Percentiles rank a stretch among this genome's conserved stretches.
Evolutionary conservation across 805 yeast species (phyloP).

Genomic region (Ascoidea asiatica): DNA sequence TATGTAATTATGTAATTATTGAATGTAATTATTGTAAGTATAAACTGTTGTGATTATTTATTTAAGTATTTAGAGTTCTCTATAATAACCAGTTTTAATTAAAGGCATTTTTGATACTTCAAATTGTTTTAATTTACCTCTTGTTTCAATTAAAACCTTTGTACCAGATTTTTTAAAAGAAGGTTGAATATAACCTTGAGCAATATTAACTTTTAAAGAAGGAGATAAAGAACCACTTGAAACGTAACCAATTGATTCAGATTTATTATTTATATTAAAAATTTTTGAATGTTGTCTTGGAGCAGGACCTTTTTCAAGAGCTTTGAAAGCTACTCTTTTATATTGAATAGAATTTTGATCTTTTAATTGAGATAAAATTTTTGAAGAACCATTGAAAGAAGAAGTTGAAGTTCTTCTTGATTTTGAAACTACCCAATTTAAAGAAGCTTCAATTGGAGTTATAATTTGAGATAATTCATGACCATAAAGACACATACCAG

Average conservation of each 20-base stretch:
- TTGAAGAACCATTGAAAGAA: conserved; percentile 64
- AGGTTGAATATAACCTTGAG: conserved; percentile 78
- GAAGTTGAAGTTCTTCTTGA: conserved; percentile 41
- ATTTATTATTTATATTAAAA: conserved; percentile 37
- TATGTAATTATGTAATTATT: too few species aligned
- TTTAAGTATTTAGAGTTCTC: too few species aligned
- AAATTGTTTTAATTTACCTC: conserved; percentile 75
- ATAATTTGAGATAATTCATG: conserved; percentile 70
- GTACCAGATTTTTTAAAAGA: conserved; percentile 64
- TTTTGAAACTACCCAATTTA: conserved; percentile 85
- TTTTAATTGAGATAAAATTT: conserved; percentile 55
- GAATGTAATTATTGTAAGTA: too few species aligned
- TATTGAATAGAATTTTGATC: conserved; percentile 43
- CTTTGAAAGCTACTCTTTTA: conserved; percentile 60
- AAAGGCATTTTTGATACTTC: conserved; percentile 76
- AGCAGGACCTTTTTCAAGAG: conserved; percentile 70
- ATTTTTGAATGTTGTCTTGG: conserved; percentile 74
- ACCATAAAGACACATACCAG: conserved; percentile 97
- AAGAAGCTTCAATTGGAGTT: conserved; percentile 81
- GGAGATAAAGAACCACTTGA: conserved; percentile 58
- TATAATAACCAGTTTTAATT: conserved; percentile 60
- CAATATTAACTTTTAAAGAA: conserved; percentile 65
- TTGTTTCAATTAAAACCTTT: conserved; percentile 55
- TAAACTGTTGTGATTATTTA: too few species aligned
- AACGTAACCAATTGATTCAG: conserved; percentile 36